phyloP scores from a whole-genome alignment of 2,329 filamentous ascomycete genomes.

The Ophiostoma pallidulum region DNA sequence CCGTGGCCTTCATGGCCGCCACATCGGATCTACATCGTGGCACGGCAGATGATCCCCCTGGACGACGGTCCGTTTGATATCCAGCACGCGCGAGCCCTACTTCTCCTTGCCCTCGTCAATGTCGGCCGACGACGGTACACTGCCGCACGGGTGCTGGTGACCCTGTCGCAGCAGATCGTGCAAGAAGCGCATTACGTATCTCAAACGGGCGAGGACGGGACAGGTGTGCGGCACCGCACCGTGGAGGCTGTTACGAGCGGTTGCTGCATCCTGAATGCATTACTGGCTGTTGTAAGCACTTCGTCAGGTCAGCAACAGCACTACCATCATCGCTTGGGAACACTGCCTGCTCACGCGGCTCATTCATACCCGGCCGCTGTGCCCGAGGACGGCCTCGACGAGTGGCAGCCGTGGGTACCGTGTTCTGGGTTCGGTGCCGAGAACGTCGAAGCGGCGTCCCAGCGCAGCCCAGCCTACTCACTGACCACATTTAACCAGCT shows the following conservation, averaged over 20 bases:
- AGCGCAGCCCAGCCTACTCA: slow-evolving; percentile 26
- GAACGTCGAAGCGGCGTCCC: slow-evolving; percentile 7
- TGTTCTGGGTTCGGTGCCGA: slow-evolving; percentile 29
- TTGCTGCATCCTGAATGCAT: slow-evolving; percentile 53
- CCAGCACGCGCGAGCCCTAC: slow-evolving; percentile 44
- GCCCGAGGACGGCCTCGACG: slow-evolving; percentile 57
- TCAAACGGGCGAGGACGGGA: too few relatives aligned
- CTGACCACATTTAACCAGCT: slow-evolving; percentile 35
- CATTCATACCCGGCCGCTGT: neutral
- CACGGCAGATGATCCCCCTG: slow-evolving; percentile 38
- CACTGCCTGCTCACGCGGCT: neutral
- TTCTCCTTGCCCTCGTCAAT: slow-evolving; percentile 53
- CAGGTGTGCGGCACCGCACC: neutral
- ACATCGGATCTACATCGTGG: slow-evolving; percentile 39
- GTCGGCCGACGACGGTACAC: slow-evolving; percentile 48
- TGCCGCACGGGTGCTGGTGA: slow-evolving; percentile 55
- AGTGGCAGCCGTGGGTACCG: slow-evolving; percentile 65
- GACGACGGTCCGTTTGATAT: slow-evolving; percentile 40
- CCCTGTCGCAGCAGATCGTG: slow-evolving; percentile 49
- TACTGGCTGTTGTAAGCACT: slow-evolving; percentile 31
- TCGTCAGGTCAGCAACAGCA: neutral
- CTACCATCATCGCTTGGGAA: neutral
- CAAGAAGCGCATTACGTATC: neutral
- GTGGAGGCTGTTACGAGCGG: slow-evolving; percentile 34
- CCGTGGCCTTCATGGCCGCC: slow-evolving; percentile 17